Percentiles rank a stretch among this genome's conserved stretches.
These are phyloP conservation scores for Linnemannia zychae DNA, from an alignment of 192 early-diverging fungal genomes.

Conservation along the genomic window DNA sequence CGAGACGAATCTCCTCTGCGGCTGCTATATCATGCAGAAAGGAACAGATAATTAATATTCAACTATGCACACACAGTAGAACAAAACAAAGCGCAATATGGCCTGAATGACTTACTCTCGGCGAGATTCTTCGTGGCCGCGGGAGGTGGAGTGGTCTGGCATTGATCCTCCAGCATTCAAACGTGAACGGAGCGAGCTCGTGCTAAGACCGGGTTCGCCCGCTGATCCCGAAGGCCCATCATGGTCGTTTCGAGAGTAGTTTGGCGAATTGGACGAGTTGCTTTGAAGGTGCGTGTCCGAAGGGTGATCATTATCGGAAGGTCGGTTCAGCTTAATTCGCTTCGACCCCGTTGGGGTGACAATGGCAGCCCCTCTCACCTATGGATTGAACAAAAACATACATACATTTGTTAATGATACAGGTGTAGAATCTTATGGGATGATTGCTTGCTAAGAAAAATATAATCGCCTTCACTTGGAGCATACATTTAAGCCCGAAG, in stretches of 20 bases:
- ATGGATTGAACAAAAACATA: background rate
- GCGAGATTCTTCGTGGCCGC: constrained; percentile 6
- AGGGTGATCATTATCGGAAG: constrained; percentile 22
- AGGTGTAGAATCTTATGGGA: too few species aligned
- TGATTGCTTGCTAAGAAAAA: background rate
- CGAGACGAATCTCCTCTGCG: constrained; percentile 21
- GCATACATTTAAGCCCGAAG: background rate
- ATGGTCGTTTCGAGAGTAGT: background rate
- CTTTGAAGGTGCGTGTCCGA: constrained; percentile 9
- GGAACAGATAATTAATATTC: background rate
- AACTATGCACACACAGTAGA: background rate
- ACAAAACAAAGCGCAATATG: background rate
- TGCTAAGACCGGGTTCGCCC: constrained; percentile 12
- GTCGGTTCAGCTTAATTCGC: constrained; percentile 43
- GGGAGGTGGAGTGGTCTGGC: background rate
- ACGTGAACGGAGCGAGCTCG: constrained; percentile 21
- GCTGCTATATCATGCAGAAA: background rate
- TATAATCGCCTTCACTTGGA: background rate
- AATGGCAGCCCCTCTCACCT: background rate
- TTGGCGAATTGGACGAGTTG: constrained; percentile 14
- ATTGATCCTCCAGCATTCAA: background rate
- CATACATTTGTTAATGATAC: too few species aligned
- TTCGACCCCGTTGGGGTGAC: constrained; percentile 27
- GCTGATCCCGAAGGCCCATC: background rate
- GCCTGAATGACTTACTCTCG: constrained; percentile 23